Base-by-base conservation (phyloP, 495 filamentous ascomycete species). In the Neurospora sublineolata region DNA sequence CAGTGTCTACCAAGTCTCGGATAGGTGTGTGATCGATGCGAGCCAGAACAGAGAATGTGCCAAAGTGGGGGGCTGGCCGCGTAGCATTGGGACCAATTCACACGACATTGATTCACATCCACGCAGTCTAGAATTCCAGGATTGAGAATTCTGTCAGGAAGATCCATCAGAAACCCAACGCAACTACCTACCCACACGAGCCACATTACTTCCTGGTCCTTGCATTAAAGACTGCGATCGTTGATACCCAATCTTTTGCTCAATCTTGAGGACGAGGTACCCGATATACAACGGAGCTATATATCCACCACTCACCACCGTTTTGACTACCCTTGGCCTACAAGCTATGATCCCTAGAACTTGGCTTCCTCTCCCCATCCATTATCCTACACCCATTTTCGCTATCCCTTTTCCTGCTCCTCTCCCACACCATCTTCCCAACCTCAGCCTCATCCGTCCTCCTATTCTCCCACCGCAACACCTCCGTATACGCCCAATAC, bases 401-500 rank as follows among this genome's bases (percentile, higher is more conserved):
- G 23, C 12, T 30, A 14, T 60, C 27, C 52, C 14, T 33, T 36
- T 33, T 33, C 52, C 27, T 30, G 27, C 14, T 64, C 6, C 27
- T 64, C 27, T 64, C 52, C 52, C 33, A 27, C 52, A 18, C 52
- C 27, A 60, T 60, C 23, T 60, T 60, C 5, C 52, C 52, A 36
- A 1, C 6, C 12, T 64, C 52, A 64, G 52, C 52, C 52, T 64
- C 52, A 30, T 16, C 52, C 23, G 30, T 64, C 27, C 23, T 64
- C 27, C 27, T 64, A 7, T 10, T 36, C 27, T 64, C 52, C 52
- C 52, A 18, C 14, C 52, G 33, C 52, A 64, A 33, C 23, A 64
- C 27, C 52, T 64, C 52, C 27, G 78, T 75, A 72, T 80, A 82
- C 2, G 70, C 58, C 33, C 75, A 42, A 71, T 85, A 88, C 1